Base-by-base conservation (phyloP, 2,329 filamentous ascomycete species). In the Fusarium sp. region DNA sequence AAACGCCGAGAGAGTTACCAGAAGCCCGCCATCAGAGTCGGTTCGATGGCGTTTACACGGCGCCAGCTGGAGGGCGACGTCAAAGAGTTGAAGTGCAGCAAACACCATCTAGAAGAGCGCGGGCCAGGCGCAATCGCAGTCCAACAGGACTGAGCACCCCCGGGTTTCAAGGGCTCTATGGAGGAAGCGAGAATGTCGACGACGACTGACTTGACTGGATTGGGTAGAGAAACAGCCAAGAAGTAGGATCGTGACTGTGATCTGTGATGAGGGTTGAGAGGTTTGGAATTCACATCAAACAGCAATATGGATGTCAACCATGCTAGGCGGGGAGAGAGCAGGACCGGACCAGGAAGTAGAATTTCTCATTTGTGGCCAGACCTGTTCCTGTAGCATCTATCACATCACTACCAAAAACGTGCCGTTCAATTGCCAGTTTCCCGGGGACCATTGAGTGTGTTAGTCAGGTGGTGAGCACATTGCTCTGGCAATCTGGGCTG, bases 121-220 rank as follows among this genome's bases (percentile, higher is more conserved):
- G 61, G 44, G 68, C 58, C 31, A 71, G 75, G 51, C 76, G 75
- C 57, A 74, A 72, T 33, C 72, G 68, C 23, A 82, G 79, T 31
- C 81, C 82, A 3, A 57, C 68, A 31, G 81, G 81, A n/a, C 64
- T 84, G 55, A 74, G 75, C 27, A 79, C 77, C n/a, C 77, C 79
- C n/a, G 82, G 83, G 0, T 83, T 83, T 64, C 75, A 75, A 65
- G 82, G 84, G 11, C 75, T 85, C 23, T 83, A 85, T 66, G 82
- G 82, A 20, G 84, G 83, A 11, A 75, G 75, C 51, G 84, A 86
- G 73, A 86, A 86, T 73, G 77, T 77, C 2, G 81, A 83, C 42
- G 83, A 84, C 46, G 40, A 25, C 16, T 69, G 64, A 70, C 58
- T 27, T 16, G 42, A 18, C 18, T 13, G 11, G 16, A 18, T 18